These are phyloP conservation scores for Zygnema cylindricum DNA, from an alignment of 139 green algal genomes.

Conservation along the genomic window DNA sequence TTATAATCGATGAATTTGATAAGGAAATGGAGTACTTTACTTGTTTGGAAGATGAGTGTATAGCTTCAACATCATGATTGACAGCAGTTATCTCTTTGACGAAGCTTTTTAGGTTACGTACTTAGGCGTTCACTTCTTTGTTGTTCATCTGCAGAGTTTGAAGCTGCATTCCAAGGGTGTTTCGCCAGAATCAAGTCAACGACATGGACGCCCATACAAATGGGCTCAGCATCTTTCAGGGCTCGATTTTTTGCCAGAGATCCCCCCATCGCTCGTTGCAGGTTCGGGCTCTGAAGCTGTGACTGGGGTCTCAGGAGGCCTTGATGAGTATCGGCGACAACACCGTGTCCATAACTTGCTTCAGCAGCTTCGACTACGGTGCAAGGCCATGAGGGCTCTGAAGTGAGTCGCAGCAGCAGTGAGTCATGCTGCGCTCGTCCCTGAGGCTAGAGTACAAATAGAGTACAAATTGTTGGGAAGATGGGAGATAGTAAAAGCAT, in stretches of 20 bases:
- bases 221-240: constrained; percentile 58
- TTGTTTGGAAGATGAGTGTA: too few relatives aligned
- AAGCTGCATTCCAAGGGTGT: neutral
- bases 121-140: too few relatives aligned
- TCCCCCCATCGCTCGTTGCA: constrained; percentile 25
- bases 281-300: neutral
- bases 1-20: too few relatives aligned
- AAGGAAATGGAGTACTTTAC: too few relatives aligned
- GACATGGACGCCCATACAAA: constrained; percentile 31
- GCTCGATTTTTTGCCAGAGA: constrained; percentile 47
- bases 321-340: constrained; percentile 30
- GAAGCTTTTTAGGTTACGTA: too few relatives aligned
- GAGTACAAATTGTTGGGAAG: too few relatives aligned
- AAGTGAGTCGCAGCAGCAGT: constrained; percentile 37
- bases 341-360: constrained; percentile 33
- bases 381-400: constrained; percentile 10
- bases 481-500: too few relatives aligned
- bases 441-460: too few relatives aligned
- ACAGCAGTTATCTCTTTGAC: too few relatives aligned
- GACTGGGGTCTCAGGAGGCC: neutral
- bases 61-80: too few relatives aligned
- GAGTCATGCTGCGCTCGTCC: too few relatives aligned
- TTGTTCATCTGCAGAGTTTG: neutral
- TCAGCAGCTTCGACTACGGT: constrained; percentile 16
- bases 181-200: neutral